phyloP scores from a whole-genome alignment of 371 early-diverging fungal genomes.

The Apophysomyces sp. region DNA sequence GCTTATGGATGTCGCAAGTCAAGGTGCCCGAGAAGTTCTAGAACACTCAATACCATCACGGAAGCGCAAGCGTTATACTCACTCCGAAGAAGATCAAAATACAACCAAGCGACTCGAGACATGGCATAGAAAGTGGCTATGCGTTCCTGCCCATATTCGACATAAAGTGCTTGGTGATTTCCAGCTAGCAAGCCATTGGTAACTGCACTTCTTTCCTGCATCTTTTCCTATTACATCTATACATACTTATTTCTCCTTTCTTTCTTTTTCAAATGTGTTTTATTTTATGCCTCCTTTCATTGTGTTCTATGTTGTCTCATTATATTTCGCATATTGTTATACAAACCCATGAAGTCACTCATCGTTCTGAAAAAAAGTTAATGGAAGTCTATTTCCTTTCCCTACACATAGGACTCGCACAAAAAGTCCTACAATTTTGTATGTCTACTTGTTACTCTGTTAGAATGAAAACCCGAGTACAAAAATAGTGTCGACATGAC shows the following conservation, averaged over 20 bases:
- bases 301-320: background rate
- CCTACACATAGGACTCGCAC: no score
- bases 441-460: no score
- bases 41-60: constrained; percentile 6
- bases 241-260: background rate
- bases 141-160: constrained; percentile 29
- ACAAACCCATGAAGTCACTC: background rate
- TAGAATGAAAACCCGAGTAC: no score
- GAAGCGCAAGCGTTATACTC: background rate
- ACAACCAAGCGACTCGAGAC: background rate
- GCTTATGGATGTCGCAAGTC: constrained; percentile 15
- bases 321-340: background rate
- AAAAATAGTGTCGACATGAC: no score
- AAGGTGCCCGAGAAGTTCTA: constrained; percentile 13
- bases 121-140: constrained; percentile 25
- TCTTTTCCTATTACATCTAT: background rate
- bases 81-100: constrained; percentile 5
- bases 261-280: background rate
- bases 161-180: constrained; percentile 17
- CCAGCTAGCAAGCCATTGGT: constrained; percentile 40
- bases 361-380: background rate
- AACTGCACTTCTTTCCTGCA: background rate
- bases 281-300: constrained; percentile 10
- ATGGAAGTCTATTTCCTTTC: background rate
- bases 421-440: no score